Evolutionary conservation across 371 early-diverging fungal genomes (phyloP).

Genomic region (Rhizopus sp.): DNA sequence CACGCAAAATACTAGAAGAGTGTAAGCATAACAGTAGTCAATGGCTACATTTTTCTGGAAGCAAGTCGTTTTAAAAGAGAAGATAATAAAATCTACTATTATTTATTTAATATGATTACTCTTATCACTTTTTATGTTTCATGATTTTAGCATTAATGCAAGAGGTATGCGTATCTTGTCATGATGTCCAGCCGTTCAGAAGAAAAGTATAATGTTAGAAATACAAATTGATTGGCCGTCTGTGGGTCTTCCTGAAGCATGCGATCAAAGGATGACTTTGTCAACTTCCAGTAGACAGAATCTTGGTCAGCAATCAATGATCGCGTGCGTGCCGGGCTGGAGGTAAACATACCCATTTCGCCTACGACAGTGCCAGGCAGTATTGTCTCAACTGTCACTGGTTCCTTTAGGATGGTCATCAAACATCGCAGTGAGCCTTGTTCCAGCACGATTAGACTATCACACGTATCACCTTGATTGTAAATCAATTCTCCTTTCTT

Average conservation of each 20-base stretch:
- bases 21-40: constrained; percentile 34
- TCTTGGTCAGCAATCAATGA: constrained; percentile 67
- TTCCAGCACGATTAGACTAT: constrained; percentile 76
- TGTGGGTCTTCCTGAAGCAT: constrained; percentile 55
- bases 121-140: not conserved
- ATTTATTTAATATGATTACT: not conserved
- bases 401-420: constrained; percentile 51
- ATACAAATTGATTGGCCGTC: constrained; percentile 56
- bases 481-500: constrained; percentile 62
- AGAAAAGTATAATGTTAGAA: constrained; percentile 58
- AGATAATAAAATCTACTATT: constrained; percentile 3
- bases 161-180: constrained; percentile 63
- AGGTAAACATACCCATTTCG: constrained; percentile 70
- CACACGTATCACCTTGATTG: constrained; percentile 63
- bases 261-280: constrained; percentile 54
- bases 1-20: constrained; percentile 23
- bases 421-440: constrained; percentile 70
- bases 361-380: constrained; percentile 82
- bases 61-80: constrained; percentile 27
- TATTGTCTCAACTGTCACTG: constrained; percentile 63
- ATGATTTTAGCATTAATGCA: constrained; percentile 24
- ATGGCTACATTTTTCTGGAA: constrained; percentile 28
- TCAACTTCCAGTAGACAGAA: constrained; percentile 69
- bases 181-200: constrained; percentile 59
- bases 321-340: constrained; percentile 52